These are phyloP conservation scores for Cyberlindnera nakhonratchasimensis DNA, from an alignment of 805 yeast genomes.

Conservation along the genomic window DNA sequence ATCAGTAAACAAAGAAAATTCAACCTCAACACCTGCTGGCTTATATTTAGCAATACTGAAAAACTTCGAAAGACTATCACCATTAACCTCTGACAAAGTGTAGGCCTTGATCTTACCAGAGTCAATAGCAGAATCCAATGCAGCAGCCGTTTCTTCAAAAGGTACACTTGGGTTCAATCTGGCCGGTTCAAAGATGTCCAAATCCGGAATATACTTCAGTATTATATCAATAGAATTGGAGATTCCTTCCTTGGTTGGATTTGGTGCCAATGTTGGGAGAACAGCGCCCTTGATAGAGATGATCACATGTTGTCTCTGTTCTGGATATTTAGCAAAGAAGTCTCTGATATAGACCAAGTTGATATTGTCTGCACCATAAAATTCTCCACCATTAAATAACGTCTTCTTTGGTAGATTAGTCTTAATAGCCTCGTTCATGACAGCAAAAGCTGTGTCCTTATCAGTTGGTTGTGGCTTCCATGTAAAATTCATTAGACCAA, in stretches of 20 bases:
- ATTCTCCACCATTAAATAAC: constrained; percentile 73
- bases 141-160: constrained; percentile 54
- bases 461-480: constrained; percentile 60
- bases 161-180: constrained; percentile 60
- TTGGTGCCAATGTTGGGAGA: constrained; percentile 39
- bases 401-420: constrained; percentile 38
- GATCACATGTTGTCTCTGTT: constrained; percentile 49
- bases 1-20: constrained; percentile 66
- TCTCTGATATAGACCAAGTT: constrained; percentile 56
- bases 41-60: constrained; percentile 44
- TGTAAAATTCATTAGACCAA: constrained; percentile 81
- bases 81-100: constrained; percentile 71
- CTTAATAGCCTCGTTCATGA: constrained; percentile 50
- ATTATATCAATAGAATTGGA: constrained; percentile 44
- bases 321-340: constrained; percentile 58
- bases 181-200: constrained; percentile 68
- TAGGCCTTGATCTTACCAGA: constrained; percentile 65
- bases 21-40: constrained; percentile 71
- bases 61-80: constrained; percentile 58
- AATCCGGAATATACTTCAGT: constrained; percentile 37
- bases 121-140: constrained; percentile 55
- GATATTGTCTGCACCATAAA: constrained; percentile 56
- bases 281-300: constrained; percentile 69
- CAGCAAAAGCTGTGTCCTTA: constrained; percentile 47
- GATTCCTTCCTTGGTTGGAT: constrained; percentile 47